Percentiles rank a stretch among this genome's conserved stretches.
These are phyloP conservation scores for Mycena vulgaris DNA, from an alignment of 768 basidiomycete species.

Conservation along the genomic window DNA sequence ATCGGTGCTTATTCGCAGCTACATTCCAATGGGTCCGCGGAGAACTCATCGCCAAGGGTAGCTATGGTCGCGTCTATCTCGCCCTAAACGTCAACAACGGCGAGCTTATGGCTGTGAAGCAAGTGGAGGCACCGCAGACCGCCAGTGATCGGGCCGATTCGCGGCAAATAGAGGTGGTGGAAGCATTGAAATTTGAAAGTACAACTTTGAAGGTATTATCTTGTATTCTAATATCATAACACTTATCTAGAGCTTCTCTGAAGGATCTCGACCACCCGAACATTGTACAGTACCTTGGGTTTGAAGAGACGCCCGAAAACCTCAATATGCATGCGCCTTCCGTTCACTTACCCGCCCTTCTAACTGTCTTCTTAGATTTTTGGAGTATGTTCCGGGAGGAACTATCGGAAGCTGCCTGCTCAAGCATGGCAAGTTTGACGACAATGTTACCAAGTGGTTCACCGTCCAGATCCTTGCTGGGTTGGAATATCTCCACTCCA, in stretches of 20 bases:
- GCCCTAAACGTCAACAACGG: constrained; percentile 92
- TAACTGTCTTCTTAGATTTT: constrained; percentile 70
- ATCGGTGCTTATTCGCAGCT: not conserved
- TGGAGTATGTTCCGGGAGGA: constrained; percentile 98
- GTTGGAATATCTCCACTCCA: constrained; percentile 88
- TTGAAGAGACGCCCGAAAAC: constrained; percentile 80
- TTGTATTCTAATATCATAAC: not conserved
- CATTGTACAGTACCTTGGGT: constrained; percentile 94
- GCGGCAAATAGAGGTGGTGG: constrained; percentile 77
- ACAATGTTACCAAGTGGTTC: constrained; percentile 89
- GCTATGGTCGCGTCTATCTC: constrained; percentile 93
- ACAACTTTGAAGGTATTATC: constrained; percentile 61
- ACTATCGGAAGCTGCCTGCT: constrained; percentile 85
- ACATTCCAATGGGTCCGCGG: constrained; percentile 94
- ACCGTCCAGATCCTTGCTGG: constrained; percentile 89
- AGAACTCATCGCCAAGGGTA: constrained; percentile 94
- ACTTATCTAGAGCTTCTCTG: constrained; percentile 47
- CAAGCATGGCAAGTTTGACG: constrained; percentile 86
- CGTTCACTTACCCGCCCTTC: not conserved
- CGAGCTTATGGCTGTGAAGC: constrained; percentile 96
- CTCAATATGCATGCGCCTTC: constrained; percentile 79
- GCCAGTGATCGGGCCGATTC: constrained; percentile 78
- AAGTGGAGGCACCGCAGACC: constrained; percentile 89
- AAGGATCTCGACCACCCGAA: constrained; percentile 92
- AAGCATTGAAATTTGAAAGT: constrained; percentile 89